Conservation (phyloP, 176 grass and related monocot species). For the Oryza brachyantha region DNA sequence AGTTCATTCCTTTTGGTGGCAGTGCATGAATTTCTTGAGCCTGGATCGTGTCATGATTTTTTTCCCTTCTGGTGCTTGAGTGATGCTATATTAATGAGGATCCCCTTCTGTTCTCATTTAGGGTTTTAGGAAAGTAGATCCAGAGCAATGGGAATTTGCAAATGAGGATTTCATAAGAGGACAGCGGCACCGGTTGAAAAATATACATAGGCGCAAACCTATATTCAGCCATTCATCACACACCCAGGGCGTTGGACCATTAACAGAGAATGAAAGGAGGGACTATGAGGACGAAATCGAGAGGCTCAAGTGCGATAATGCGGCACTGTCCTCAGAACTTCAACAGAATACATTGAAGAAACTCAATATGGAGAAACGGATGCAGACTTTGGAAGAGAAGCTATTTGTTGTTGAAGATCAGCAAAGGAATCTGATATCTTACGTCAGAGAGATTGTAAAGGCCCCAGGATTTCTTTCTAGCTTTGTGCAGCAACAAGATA, state of each 20-base stretch:
- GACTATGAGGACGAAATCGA: conserved; percentile 82
- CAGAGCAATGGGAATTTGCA: conserved; percentile 89
- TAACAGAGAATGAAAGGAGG: conserved; percentile 56
- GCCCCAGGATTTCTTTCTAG: conserved; percentile 56
- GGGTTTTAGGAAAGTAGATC: conserved; percentile 92
- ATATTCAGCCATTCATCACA: conserved; percentile 87
- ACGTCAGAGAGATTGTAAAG: conserved; percentile 56
- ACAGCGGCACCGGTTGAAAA: conserved; percentile 58
- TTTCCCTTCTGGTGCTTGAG: not conserved
- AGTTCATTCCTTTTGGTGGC: not conserved
- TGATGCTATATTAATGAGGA: conserved; percentile 13
- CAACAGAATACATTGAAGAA: conserved; percentile 63
- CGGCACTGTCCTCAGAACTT: conserved; percentile 48
- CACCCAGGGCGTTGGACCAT: conserved; percentile 38
- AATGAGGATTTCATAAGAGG: conserved; percentile 85
- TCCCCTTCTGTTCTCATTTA: conserved; percentile 14
- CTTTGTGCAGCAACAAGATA: conserved; percentile 47
- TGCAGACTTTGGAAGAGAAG: conserved; percentile 82
- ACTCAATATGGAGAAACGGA: conserved; percentile 56
- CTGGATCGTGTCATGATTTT: not conserved
- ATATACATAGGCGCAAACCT: conserved; percentile 85
- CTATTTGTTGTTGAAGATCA: conserved; percentile 53
- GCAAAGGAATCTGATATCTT: conserved; percentile 55
- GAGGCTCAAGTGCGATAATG: conserved; percentile 63
- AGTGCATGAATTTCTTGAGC: not conserved